Conservation (phyloP, 371 early-diverging fungal species). For the Syncephalastrum racemosum region DNA sequence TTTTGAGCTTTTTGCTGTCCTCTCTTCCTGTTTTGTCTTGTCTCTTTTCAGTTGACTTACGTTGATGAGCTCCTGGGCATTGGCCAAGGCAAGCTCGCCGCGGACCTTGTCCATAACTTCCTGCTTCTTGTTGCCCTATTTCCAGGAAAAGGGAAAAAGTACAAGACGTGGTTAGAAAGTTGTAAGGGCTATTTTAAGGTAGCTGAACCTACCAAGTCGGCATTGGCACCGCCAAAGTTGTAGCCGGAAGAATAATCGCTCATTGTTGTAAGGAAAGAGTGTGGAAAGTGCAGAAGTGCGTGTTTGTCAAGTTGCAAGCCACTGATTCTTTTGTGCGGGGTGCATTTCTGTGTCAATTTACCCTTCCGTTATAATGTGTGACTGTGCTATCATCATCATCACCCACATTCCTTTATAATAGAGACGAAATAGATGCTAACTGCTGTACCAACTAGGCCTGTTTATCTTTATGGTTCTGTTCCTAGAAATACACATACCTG, state of each 20-base stretch:
- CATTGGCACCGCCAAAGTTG: conserved; percentile 29
- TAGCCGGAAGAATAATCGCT: conserved; percentile 44
- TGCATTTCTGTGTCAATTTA: too few species aligned
- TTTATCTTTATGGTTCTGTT: too few species aligned
- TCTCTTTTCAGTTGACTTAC: conserved; percentile 37
- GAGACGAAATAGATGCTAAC: too few species aligned
- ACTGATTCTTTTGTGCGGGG: too few species aligned
- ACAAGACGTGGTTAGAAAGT: background rate
- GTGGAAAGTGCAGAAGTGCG: background rate
- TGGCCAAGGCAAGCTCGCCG: conserved; percentile 81
- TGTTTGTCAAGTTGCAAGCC: too few species aligned
- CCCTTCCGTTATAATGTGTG: too few species aligned
- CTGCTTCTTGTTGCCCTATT: conserved; percentile 68
- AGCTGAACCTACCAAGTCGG: background rate
- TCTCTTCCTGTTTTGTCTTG: conserved; percentile 4
- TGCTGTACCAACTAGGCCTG: too few species aligned
- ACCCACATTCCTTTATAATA: too few species aligned
- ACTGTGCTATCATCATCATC: too few species aligned
- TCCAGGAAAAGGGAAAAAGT: background rate
- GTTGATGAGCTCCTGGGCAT: conserved; percentile 85
- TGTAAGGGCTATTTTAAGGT: background rate
- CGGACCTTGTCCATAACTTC: conserved; percentile 85
- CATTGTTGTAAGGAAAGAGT: conserved; percentile 16
- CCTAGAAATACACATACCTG: too few species aligned
- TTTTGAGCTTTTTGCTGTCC: background rate